These are phyloP conservation scores for Lactarius psammicola DNA, from an alignment of 768 basidiomycete species.

Conservation along the genomic window DNA sequence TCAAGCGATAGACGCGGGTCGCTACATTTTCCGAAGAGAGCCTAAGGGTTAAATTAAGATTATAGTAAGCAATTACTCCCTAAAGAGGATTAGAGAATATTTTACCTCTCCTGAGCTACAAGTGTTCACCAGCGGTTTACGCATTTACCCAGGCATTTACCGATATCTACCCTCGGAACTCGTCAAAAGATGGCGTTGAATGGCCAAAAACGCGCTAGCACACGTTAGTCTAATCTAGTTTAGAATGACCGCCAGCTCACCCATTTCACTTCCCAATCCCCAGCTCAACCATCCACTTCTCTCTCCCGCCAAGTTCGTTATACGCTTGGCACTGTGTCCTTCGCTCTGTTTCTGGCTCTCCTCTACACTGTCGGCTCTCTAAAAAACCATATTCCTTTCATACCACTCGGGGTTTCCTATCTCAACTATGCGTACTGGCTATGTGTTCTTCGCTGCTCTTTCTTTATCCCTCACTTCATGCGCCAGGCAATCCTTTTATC, in stretches of 20 bases:
- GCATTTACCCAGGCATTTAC: too few relatives aligned
- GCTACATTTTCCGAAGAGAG: too few relatives aligned
- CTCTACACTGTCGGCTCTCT: constrained; percentile 33
- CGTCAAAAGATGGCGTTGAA: too few relatives aligned
- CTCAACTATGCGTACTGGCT: constrained; percentile 38
- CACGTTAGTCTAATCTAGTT: not conserved
- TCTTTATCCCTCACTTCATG: constrained; percentile 6
- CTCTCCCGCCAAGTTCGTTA: not conserved
- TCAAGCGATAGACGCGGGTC: too few relatives aligned
- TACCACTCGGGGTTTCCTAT: constrained; percentile 25
- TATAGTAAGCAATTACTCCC: too few relatives aligned
- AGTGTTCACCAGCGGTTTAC: too few relatives aligned
- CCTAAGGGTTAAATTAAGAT: too few relatives aligned
- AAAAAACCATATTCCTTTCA: constrained; percentile 28
- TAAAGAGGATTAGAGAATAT: too few relatives aligned
- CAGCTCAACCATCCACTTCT: not conserved
- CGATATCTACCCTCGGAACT: not conserved
- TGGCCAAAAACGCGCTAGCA: not conserved
- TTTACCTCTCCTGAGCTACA: not conserved
- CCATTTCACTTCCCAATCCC: not conserved
- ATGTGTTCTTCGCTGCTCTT: constrained; percentile 28
- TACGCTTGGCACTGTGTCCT: constrained; percentile 13
- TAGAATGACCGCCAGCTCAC: not conserved
- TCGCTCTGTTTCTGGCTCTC: constrained; percentile 32
- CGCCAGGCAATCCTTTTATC: constrained; percentile 14